Percentiles rank a stretch among this genome's conserved stretches.
Evolutionary conservation across 2,329 filamentous ascomycete genomes (phyloP).

Genomic region (Madurella mycetomatis): DNA sequence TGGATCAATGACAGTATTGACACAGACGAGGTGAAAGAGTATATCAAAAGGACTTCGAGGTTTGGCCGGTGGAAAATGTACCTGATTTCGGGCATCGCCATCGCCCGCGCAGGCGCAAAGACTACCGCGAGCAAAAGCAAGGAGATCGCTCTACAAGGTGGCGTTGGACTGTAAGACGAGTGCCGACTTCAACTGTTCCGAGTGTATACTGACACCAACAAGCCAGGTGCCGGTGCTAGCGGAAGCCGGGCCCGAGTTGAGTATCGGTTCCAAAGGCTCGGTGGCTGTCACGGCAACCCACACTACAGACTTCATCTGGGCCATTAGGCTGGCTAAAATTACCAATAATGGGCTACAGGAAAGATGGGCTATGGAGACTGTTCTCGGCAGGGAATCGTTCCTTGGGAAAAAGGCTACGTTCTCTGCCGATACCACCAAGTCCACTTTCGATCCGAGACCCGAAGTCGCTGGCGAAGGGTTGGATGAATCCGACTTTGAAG

Average conservation of each 20-base stretch:
- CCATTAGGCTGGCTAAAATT: constrained; percentile 9
- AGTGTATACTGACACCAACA: no score
- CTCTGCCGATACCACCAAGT: not conserved
- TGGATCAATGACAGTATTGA: not conserved
- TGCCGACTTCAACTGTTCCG: no score
- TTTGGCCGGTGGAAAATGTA: no score
- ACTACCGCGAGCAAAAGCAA: no score
- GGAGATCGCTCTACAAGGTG: no score
- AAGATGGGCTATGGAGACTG: constrained; percentile 6
- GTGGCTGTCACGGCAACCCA: not conserved
- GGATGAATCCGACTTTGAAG: not conserved
- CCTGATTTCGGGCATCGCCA: no score
- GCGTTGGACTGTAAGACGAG: no score
- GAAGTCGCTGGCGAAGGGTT: not conserved
- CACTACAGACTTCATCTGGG: constrained; percentile 9
- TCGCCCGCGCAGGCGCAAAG: no score
- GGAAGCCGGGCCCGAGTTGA: not conserved
- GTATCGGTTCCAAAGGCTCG: not conserved
- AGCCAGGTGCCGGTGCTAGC: not conserved
- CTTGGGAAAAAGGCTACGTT: not conserved
- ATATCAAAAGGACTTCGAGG: not conserved
- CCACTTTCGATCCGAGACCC: not conserved
- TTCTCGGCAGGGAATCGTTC: not conserved
- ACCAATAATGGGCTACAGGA: constrained; percentile 6
- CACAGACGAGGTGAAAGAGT: not conserved